Percentiles rank a stretch among this genome's conserved stretches.
phyloP scores from a whole-genome alignment of 257 asterid species.

The Capsicum rhomboideum region DNA sequence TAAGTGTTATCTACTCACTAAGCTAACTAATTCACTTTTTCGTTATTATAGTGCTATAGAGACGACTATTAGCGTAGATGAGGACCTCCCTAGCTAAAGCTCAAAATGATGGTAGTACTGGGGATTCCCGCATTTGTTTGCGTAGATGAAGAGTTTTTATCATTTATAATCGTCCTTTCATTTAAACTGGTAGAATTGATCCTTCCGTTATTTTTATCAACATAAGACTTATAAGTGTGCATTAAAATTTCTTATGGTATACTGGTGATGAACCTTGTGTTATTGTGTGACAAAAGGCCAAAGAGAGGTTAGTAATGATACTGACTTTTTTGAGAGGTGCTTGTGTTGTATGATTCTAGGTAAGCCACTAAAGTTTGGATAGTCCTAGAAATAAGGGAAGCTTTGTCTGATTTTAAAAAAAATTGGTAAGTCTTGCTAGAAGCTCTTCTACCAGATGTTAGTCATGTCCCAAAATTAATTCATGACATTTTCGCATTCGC shows the following conservation, averaged over 20 bases:
- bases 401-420: background rate
- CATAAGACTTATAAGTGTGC: background rate
- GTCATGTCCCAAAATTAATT: background rate
- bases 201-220: background rate
- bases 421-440: background rate
- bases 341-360: background rate
- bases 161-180: background rate
- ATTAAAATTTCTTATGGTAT: background rate
- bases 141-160: background rate
- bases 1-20: background rate
- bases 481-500: background rate
- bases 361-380: background rate
- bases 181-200: background rate
- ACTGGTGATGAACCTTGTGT: background rate
- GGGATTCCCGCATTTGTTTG: background rate
- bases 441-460: background rate
- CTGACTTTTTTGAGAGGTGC: background rate
- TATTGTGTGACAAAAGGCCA: background rate
- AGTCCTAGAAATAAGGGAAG: background rate
- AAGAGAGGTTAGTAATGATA: background rate
- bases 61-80: background rate
- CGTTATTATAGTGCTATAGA: background rate
- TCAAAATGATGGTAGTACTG: background rate
- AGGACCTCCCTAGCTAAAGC: background rate
- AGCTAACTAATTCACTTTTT: background rate